phyloP scores from a whole-genome alignment of 1,139 yeast species.

The Scheffersomyces insectosa region DNA sequence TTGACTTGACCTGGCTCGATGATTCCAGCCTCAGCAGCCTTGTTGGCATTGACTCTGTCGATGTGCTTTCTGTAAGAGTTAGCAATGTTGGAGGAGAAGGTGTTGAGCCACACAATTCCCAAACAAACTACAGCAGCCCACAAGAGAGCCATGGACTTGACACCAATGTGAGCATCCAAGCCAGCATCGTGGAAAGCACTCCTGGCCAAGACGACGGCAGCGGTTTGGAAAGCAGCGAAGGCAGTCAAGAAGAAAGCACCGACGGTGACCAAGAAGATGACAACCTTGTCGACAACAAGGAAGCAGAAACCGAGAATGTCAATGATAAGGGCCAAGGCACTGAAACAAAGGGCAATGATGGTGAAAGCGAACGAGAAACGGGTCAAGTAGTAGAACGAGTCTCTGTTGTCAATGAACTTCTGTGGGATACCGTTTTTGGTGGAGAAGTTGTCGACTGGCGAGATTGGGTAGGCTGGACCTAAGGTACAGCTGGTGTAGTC shows the following conservation, averaged over 20 bases:
- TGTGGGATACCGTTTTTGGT: constrained; percentile 52
- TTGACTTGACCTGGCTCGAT: constrained; percentile 19
- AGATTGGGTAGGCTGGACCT: constrained; percentile 64
- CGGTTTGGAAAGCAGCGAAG: constrained; percentile 67
- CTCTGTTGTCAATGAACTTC: constrained; percentile 55
- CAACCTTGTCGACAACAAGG: constrained; percentile 56
- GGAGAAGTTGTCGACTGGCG: constrained; percentile 70
- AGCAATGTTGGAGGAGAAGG: constrained; percentile 54
- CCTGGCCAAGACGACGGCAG: constrained; percentile 64
- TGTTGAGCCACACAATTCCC: constrained; percentile 52
- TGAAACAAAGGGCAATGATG: constrained; percentile 60
- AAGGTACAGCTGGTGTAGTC: constrained; percentile 44
- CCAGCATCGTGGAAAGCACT: constrained; percentile 56
- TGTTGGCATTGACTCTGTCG: constrained; percentile 30
- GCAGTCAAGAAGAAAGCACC: constrained; percentile 58
- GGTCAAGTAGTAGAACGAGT: constrained; percentile 65
- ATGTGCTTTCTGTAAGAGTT: constrained; percentile 49
- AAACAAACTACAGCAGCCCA: constrained; percentile 69
- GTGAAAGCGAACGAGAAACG: constrained; percentile 71
- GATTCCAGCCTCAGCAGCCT: constrained; percentile 9
- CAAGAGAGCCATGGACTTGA: constrained; percentile 57
- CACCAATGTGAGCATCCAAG: constrained; percentile 51
- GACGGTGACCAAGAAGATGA: constrained; percentile 51
- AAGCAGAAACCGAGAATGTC: constrained; percentile 47
- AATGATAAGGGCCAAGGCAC: constrained; percentile 41